These are phyloP conservation scores for Zygnema circumcarinatum DNA, from an alignment of 139 green algal species.

Conservation along the genomic window DNA sequence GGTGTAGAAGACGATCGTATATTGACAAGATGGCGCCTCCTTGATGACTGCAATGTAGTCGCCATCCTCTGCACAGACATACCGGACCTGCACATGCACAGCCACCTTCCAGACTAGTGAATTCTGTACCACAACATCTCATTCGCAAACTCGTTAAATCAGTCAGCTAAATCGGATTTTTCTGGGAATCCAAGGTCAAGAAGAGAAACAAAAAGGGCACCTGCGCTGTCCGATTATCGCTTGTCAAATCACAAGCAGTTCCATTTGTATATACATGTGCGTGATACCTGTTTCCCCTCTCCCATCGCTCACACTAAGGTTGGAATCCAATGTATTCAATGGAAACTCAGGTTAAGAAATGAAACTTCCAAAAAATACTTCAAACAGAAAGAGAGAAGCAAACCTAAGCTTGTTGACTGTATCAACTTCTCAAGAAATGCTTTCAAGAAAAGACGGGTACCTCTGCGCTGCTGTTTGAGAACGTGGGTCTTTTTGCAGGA, in stretches of 20 bases:
- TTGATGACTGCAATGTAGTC: constrained; percentile 70
- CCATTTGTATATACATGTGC: constrained; percentile 71
- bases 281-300: constrained; percentile 66
- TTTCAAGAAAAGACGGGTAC: constrained; percentile 27
- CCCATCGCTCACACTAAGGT: not conserved
- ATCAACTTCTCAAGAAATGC: constrained; percentile 43
- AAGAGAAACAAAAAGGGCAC: constrained; percentile 75
- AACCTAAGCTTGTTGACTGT: not conserved
- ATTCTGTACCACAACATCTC: not conserved
- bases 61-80: not conserved
- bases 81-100: constrained; percentile 15
- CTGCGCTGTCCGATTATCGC: constrained; percentile 66
- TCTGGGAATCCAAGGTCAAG: not conserved
- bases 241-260: constrained; percentile 75
- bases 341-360: not conserved
- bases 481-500: constrained; percentile 12
- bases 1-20: constrained; percentile 75
- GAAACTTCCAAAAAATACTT: not conserved
- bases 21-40: constrained; percentile 82
- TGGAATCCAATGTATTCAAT: not conserved
- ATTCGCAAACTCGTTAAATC: not conserved
- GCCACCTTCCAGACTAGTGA: not conserved
- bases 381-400: not conserved
- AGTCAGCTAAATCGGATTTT: not conserved
- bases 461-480: constrained; percentile 54